Conservation (phyloP, 306 rosid genomes). For the Medicago truncatula region DNA sequence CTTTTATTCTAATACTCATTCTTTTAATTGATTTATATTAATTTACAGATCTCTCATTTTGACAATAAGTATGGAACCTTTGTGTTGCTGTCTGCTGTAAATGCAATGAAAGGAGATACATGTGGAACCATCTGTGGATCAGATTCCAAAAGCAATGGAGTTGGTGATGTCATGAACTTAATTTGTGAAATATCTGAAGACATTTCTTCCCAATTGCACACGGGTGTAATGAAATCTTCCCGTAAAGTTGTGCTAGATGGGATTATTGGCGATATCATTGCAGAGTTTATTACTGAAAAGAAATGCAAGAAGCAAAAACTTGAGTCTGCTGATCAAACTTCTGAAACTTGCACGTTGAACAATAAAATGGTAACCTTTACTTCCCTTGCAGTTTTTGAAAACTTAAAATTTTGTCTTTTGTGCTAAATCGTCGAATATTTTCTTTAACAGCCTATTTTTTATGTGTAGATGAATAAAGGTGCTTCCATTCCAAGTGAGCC, state of each 20-base stretch:
- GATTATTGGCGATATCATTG: conserved; percentile 74
- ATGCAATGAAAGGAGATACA: conserved; percentile 60
- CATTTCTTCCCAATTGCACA: conserved; percentile 81
- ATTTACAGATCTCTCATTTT: conserved; percentile 74
- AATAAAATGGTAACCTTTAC: conserved; percentile 56
- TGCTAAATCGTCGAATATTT: conserved; percentile 45
- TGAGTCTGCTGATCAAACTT: conserved; percentile 51
- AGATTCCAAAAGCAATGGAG: conserved; percentile 53
- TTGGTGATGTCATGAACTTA: conserved; percentile 48
- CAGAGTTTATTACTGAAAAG: conserved; percentile 64
- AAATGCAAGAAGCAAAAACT: conserved; percentile 59
- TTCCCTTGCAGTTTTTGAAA: conserved; percentile 29
- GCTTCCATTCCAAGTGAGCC: conserved; percentile 50
- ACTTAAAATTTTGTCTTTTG: conserved; percentile 22
- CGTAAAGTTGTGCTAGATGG: conserved; percentile 92
- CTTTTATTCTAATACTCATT: conserved; percentile 19
- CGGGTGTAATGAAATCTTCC: conserved; percentile 77
- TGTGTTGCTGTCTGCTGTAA: conserved; percentile 58
- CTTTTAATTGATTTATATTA: conserved; percentile 35
- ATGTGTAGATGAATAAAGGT: conserved; percentile 46
- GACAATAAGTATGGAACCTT: conserved; percentile 60
- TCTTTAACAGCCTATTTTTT: conserved; percentile 58
- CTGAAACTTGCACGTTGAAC: conserved; percentile 47
- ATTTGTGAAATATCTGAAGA: conserved; percentile 70
- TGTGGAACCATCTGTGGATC: conserved; percentile 50